Evolutionary conservation across 1,139 yeast species (phyloP).

Genomic region (Debaryomyces subglobosus): DNA sequence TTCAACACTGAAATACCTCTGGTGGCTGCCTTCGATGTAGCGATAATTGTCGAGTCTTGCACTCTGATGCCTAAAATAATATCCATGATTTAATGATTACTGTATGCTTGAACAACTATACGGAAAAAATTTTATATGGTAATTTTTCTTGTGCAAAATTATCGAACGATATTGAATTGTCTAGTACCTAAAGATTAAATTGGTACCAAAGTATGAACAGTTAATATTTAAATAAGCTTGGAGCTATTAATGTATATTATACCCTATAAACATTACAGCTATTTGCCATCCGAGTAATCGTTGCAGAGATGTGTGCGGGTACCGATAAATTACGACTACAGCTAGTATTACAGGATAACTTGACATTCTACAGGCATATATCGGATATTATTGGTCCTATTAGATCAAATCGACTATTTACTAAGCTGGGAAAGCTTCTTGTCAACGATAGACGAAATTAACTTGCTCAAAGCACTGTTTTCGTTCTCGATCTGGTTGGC

Average conservation of each 20-base stretch:
- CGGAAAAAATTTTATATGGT: not conserved
- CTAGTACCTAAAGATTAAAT: not conserved
- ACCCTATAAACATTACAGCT: not conserved
- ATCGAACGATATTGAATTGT: not conserved
- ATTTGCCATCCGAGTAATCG: conserved; percentile 12
- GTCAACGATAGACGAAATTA: conserved; percentile 57
- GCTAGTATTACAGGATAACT: not conserved
- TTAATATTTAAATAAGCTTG: not conserved
- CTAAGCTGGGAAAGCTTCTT: conserved; percentile 37
- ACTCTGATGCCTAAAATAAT: conserved; percentile 85
- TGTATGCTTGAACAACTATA: not conserved
- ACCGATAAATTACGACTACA: not conserved
- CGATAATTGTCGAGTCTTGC: conserved; percentile 77
- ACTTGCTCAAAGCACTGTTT: conserved; percentile 38
- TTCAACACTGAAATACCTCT: conserved; percentile 92
- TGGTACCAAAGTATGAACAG: not conserved
- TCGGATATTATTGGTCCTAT: not conserved
- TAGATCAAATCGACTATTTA: conserved; percentile 1
- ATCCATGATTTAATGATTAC: conserved; percentile 60
- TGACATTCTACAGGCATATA: not conserved
- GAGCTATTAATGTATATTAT: not conserved
- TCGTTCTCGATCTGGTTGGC: conserved; percentile 55
- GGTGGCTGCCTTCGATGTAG: conserved; percentile 91
- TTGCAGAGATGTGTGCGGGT: conserved; percentile 5
- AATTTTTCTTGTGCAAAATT: not conserved